phyloP scores from a whole-genome alignment of 2,329 filamentous ascomycete genomes.

The Capronia coronata region DNA sequence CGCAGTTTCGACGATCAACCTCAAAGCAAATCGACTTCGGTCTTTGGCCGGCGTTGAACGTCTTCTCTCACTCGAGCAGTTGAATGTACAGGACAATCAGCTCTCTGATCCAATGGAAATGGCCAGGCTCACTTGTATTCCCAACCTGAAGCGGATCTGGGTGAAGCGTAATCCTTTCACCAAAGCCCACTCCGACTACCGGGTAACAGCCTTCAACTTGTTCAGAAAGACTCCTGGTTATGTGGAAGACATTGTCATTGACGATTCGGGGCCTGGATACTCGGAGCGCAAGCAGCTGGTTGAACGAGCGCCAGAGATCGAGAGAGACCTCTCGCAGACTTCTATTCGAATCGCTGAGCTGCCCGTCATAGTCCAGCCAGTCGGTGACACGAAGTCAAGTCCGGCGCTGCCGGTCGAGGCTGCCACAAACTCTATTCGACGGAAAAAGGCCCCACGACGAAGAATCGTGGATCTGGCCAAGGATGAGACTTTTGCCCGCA shows the following conservation, averaged over 20 bases:
- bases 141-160: conserved; percentile 87
- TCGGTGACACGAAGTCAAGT: conserved; percentile 6
- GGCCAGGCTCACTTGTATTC: conserved; percentile 80
- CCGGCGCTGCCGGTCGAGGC: conserved; percentile 15
- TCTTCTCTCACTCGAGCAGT: conserved; percentile 75
- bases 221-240: conserved; percentile 88
- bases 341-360: conserved; percentile 38
- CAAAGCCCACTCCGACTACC: conserved; percentile 76
- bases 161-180: conserved; percentile 88
- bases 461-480: conserved; percentile 54
- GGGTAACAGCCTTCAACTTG: conserved; percentile 88
- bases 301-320: conserved; percentile 69
- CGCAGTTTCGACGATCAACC: conserved; percentile 86
- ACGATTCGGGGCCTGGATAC: conserved; percentile 75
- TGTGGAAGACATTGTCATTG: conserved; percentile 82
- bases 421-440: conserved; percentile 32
- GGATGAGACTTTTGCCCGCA: conserved; percentile 32
- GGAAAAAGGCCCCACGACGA: conserved; percentile 48
- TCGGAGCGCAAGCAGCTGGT: conserved; percentile 77
- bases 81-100: conserved; percentile 86
- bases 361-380: conserved; percentile 14
- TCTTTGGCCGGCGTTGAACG: conserved; percentile 88
- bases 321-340: conserved; percentile 47
- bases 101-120: conserved; percentile 87
- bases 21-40: conserved; percentile 78